These are phyloP conservation scores for Pichia terricola DNA, from an alignment of 1,139 yeast species.

Conservation along the genomic window DNA sequence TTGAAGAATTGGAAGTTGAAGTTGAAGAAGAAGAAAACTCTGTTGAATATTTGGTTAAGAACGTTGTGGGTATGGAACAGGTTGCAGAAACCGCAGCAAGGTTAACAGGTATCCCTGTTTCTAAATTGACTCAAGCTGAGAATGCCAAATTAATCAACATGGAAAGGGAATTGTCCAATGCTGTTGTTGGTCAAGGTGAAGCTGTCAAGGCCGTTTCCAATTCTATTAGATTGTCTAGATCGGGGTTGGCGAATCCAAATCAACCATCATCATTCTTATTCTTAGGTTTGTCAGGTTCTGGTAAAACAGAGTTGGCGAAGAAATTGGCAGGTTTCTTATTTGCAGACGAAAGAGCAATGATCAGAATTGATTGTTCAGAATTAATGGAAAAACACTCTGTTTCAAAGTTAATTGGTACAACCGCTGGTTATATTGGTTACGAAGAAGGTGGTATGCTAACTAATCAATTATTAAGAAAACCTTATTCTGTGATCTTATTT, in stretches of 20 bases:
- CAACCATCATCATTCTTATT: conserved; percentile 95
- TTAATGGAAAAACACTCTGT: conserved; percentile 92
- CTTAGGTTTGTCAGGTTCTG: conserved; percentile 94
- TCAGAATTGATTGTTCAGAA: conserved; percentile 96
- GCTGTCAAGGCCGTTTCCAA: conserved; percentile 96
- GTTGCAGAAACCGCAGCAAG: conserved; percentile 97
- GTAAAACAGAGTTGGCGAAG: conserved; percentile 96
- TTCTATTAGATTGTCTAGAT: conserved; percentile 84
- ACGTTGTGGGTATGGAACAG: conserved; percentile 87
- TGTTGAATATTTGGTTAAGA: conserved; percentile 63
- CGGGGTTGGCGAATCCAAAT: conserved; percentile 93
- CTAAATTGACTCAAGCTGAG: conserved; percentile 90
- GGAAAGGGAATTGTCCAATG: conserved; percentile 76
- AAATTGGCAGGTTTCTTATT: conserved; percentile 91
- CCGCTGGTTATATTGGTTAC: conserved; percentile 97
- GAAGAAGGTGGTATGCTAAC: conserved; percentile 97
- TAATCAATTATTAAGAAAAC: conserved; percentile 81
- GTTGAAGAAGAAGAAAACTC: conserved; percentile 60
- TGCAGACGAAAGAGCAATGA: conserved; percentile 93
- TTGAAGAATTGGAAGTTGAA: conserved; percentile 61
- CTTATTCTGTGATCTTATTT: conserved; percentile 87
- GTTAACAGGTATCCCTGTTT: conserved; percentile 97
- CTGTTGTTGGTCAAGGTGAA: conserved; percentile 92
- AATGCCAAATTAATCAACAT: conserved; percentile 85
- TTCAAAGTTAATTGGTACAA: conserved; percentile 90